Evolutionary conservation across 345 rosid genomes (phyloP), one percentile per base, ranked within the genome.

Genomic region (Citrus trifoliata): DNA sequence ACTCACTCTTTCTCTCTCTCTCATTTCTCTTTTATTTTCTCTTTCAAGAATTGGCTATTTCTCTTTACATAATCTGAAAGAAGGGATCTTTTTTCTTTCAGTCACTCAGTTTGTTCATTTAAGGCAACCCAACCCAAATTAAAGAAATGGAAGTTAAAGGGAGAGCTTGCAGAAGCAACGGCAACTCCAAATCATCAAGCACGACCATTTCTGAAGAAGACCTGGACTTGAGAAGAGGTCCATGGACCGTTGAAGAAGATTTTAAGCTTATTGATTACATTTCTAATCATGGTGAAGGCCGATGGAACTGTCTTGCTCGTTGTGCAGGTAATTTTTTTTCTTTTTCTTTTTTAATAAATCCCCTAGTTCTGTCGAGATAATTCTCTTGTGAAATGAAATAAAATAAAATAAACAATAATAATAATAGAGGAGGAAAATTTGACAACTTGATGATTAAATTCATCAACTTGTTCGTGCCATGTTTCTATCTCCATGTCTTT

Each of bases 171-270:
- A 80, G 88, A 73, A 22, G 70, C 73, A 70, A 58, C 27, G 32
- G 62, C 61, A 30, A 35, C 42, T 16, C 40, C 63, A 28, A 56
- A 25, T 28, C 42, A 13, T 40, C 55, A 61, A 24, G 79, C 74
- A 85, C 83, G 67, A 76, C 76, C 8, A 81, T 81, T 73, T 76
- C 67, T 33, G 97, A 92, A 69, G 92, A 92, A 35, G 91, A 86
- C 63, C 55, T 76, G 86, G 91, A 89, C 66, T 81, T 95, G 9
- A 86, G 93, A 72, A 82, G 97, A 80, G 99, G 99, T 10, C 99
- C 99, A 2, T 95, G 99, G 99, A 91, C 93, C 0, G 87, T 90
- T 48, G 97, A 95, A 80, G 99, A 95, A 85, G 98, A 95, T 83
- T 82, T 88, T 66, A 91, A 91, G 74, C 97, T 95, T 84, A 84